Conservation (phyloP, 768 basidiomycete species). For the Lentinula boryana region DNA sequence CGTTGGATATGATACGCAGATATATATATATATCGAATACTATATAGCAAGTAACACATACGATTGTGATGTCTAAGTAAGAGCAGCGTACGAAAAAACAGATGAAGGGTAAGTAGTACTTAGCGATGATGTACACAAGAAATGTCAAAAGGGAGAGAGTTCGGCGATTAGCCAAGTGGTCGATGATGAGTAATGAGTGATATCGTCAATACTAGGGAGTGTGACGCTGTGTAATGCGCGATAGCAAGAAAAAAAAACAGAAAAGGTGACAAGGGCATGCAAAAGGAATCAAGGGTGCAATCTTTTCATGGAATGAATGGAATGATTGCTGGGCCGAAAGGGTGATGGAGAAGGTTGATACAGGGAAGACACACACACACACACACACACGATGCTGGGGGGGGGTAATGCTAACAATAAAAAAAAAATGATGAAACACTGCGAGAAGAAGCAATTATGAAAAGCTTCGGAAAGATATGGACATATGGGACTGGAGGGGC, state of each 20-base stretch:
- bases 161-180: not conserved
- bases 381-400: no score
- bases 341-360: not conserved
- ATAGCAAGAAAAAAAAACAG: not conserved
- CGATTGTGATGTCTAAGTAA: not conserved
- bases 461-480: not conserved
- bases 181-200: not conserved
- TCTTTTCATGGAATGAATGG: not conserved
- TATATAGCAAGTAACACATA: not conserved
- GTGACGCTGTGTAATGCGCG: not conserved
- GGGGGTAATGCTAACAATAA: not conserved
- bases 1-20: not conserved
- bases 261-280: not conserved
- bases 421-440: not conserved
- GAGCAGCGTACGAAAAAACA: not conserved
- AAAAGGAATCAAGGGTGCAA: not conserved
- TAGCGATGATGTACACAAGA: slow-evolving; percentile 1
- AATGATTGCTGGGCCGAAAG: not conserved
- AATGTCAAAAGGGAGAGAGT: not conserved
- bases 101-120: not conserved
- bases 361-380: not conserved
- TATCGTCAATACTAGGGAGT: not conserved
- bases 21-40: not conserved
- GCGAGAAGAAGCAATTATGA: not conserved
- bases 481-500: no score